A percentile compares a stretch with the other conserved stretches of the same genome.
Conservation (phyloP, 2,329 filamentous ascomycete genomes). For the Penicillium sp. region DNA sequence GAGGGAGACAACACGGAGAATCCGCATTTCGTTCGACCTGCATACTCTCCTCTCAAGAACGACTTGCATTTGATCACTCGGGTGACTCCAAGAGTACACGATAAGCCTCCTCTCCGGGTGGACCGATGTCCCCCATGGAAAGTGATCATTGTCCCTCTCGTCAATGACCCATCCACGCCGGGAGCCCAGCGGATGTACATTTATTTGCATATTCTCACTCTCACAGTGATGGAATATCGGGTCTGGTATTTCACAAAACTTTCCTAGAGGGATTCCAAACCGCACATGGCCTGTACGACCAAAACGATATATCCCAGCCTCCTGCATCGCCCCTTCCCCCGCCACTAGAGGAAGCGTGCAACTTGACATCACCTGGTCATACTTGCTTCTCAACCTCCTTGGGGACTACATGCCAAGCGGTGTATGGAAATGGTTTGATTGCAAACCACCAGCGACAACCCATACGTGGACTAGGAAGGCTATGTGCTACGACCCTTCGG, state of each 20-base stretch:
- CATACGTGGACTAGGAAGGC: constrained; percentile 1
- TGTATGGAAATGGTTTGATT: not conserved
- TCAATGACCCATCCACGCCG: not conserved
- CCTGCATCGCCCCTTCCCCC: not conserved
- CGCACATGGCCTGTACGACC: not conserved
- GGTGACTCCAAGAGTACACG: not conserved
- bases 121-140: constrained; percentile 3
- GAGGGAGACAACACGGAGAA: not conserved
- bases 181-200: constrained; percentile 1
- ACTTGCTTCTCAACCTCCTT: not conserved
- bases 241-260: not conserved
- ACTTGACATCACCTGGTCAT: constrained; percentile 3
- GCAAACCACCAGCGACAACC: not conserved
- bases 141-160: not conserved
- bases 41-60: not conserved
- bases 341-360: constrained; percentile 2
- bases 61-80: not conserved
- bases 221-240: constrained; percentile 3
- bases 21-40: not conserved
- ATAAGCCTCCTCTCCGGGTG: not conserved
- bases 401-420: not conserved
- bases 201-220: constrained; percentile 2
- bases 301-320: not conserved
- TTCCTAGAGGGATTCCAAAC: not conserved
- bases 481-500: not conserved